phyloP scores from a whole-genome alignment of 208 protist genomes.

The Leishmania mexicana region DNA sequence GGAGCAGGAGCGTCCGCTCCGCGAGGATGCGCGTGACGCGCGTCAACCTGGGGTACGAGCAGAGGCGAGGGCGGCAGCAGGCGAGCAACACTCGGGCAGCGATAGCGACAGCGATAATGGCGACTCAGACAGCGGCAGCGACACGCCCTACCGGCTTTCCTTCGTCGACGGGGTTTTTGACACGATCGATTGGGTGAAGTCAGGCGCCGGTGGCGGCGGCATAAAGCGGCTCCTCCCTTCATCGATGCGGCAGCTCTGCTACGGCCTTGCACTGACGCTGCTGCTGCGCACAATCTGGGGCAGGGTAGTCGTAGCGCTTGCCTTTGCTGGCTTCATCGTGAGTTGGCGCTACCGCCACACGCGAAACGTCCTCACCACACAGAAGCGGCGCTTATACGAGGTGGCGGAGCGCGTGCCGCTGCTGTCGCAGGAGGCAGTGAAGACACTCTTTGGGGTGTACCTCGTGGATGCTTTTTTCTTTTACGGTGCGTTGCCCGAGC shows the following conservation, averaged over 20 bases:
- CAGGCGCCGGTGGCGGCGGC: slow-evolving; percentile 10
- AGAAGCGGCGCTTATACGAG: slow-evolving; percentile 53
- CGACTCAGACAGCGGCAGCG: slow-evolving; percentile 1
- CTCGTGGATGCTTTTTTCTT: slow-evolving; percentile 56
- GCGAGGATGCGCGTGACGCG: not conserved
- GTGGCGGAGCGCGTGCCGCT: slow-evolving; percentile 40
- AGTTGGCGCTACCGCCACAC: slow-evolving; percentile 36
- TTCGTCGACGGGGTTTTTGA: slow-evolving; percentile 33
- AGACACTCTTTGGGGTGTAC: slow-evolving; percentile 57
- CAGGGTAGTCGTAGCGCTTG: slow-evolving; percentile 13
- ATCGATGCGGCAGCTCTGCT: slow-evolving; percentile 5
- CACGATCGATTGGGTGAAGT: slow-evolving; percentile 17
- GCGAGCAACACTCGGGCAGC: not conserved
- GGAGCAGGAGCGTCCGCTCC: not conserved
- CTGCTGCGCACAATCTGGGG: slow-evolving; percentile 32
- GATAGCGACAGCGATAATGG: not conserved
- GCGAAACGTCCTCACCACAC: slow-evolving; percentile 37
- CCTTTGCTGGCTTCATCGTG: slow-evolving; percentile 14
- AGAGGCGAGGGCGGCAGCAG: not conserved
- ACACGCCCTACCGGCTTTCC: slow-evolving; percentile 7
- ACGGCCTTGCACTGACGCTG: slow-evolving; percentile 27
- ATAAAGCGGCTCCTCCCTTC: not conserved
- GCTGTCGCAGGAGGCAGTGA: slow-evolving; percentile 39
- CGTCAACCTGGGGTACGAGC: not conserved
- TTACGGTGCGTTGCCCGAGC: slow-evolving; percentile 46